Evolutionary conservation across 768 basidiomycete species (phyloP).

Genomic region (Vishniacozyma victoriae): DNA sequence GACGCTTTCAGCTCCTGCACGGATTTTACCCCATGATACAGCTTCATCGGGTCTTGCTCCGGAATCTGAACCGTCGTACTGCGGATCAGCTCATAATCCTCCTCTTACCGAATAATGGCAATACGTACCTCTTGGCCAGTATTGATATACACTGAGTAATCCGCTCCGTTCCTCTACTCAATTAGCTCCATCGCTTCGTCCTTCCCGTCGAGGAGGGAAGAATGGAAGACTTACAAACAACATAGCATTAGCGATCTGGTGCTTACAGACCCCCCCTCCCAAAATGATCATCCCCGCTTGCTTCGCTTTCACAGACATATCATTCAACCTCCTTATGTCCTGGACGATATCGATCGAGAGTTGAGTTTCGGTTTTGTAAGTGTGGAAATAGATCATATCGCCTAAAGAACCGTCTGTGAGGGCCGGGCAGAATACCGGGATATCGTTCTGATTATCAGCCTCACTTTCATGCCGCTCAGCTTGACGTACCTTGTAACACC

Average conservation of each 20-base stretch:
- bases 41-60: conserved; percentile 97
- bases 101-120: not conserved
- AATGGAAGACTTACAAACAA: conserved; percentile 63
- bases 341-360: conserved; percentile 87
- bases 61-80: conserved; percentile 94
- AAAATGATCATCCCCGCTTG: conserved; percentile 98
- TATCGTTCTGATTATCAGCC: conserved; percentile 69
- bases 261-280: conserved; percentile 97
- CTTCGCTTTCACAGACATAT: conserved; percentile 73
- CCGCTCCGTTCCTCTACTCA: conserved; percentile 86
- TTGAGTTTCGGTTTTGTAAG: conserved; percentile 65
- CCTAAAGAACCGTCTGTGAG: conserved; percentile 96
- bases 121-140: conserved; percentile 74
- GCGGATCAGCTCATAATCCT: not conserved
- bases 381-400: conserved; percentile 99
- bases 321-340: conserved; percentile 88
- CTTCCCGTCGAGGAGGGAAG: not conserved
- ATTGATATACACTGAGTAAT: conserved; percentile 95
- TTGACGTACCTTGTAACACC: conserved; percentile 91
- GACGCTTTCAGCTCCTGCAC: conserved; percentile 56
- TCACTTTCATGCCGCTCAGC: conserved; percentile 7
- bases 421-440: conserved; percentile 97
- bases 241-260: conserved; percentile 99
- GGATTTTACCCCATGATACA: conserved; percentile 97
- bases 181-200: not conserved